Evolutionary conservation across 768 basidiomycete species (phyloP).

Genomic region (Serendipita sp.): DNA sequence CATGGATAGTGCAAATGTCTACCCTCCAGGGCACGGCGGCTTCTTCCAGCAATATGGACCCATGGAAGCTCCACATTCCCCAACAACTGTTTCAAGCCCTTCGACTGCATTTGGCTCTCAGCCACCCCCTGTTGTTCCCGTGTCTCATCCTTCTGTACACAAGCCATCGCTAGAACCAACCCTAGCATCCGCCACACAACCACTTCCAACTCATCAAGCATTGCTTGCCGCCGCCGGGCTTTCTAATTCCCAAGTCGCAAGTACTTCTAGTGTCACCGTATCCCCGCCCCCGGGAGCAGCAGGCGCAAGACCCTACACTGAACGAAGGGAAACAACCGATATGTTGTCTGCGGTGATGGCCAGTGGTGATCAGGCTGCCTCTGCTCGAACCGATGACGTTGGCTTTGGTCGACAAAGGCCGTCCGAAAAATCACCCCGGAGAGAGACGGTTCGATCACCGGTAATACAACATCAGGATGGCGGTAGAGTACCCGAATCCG

Average conservation of each 20-base stretch:
- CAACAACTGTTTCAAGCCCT: not conserved
- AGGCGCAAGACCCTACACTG: not conserved
- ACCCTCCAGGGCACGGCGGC: not conserved
- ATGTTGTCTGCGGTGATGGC: not conserved
- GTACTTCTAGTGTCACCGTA: not conserved
- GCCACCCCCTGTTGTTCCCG: not conserved
- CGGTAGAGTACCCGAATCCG: not conserved
- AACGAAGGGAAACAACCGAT: not conserved
- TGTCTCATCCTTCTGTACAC: not conserved
- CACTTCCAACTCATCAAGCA: constrained; percentile 1
- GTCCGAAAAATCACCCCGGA: not conserved
- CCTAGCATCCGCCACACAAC: not conserved
- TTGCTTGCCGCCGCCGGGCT: not conserved
- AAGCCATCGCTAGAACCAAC: not conserved
- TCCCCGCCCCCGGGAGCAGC: not conserved
- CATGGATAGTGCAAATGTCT: not conserved
- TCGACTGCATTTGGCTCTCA: not conserved
- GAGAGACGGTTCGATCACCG: not conserved
- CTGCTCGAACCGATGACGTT: not conserved
- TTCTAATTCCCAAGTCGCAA: not conserved
- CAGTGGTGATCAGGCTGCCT: not conserved
- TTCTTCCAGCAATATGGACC: constrained; percentile 3
- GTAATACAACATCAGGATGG: constrained; percentile 5
- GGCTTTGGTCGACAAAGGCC: not conserved
- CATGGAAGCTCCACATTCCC: not conserved